These are phyloP conservation scores for Apiospora saccharicola DNA, from an alignment of 2,329 filamentous ascomycete genomes.

Conservation along the genomic window DNA sequence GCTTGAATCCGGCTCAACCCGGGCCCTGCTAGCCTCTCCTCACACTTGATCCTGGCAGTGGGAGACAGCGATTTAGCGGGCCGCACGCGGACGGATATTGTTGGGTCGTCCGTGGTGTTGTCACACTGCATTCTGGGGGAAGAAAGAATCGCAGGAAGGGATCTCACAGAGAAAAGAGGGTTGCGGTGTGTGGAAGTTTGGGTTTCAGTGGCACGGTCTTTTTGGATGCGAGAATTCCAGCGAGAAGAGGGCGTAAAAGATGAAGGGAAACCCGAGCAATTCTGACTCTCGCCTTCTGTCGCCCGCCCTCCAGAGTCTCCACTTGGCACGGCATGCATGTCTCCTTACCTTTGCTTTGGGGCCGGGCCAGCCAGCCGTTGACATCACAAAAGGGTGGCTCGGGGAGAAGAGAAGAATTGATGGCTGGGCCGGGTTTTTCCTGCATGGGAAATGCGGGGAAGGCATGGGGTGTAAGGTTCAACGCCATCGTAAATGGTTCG, in stretches of 20 bases:
- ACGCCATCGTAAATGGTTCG: constrained; percentile 19
- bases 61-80: constrained; percentile 16
- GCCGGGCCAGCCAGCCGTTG: background rate
- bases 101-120: background rate
- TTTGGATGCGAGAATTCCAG: constrained; percentile 12
- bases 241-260: background rate
- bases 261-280: background rate
- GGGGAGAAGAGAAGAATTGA: background rate
- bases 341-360: background rate
- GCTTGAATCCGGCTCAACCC: constrained; percentile 23
- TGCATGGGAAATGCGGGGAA: constrained; percentile 14
- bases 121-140: constrained; percentile 21
- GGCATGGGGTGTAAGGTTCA: constrained; percentile 16
- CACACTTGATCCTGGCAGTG: constrained; percentile 21
- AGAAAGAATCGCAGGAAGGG: background rate
- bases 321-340: background rate
- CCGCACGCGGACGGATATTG: background rate
- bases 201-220: constrained; percentile 10
- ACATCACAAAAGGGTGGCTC: background rate
- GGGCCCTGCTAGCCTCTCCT: constrained; percentile 20
- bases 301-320: background rate
- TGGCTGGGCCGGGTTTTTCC: constrained; percentile 2
- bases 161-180: background rate
- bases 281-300: background rate
- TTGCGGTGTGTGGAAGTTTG: background rate